A percentile compares a stretch with the other conserved stretches of the same genome.
Evolutionary conservation across 1,139 yeast genomes (phyloP).

Genomic region (Lodderomyces margitis): DNA sequence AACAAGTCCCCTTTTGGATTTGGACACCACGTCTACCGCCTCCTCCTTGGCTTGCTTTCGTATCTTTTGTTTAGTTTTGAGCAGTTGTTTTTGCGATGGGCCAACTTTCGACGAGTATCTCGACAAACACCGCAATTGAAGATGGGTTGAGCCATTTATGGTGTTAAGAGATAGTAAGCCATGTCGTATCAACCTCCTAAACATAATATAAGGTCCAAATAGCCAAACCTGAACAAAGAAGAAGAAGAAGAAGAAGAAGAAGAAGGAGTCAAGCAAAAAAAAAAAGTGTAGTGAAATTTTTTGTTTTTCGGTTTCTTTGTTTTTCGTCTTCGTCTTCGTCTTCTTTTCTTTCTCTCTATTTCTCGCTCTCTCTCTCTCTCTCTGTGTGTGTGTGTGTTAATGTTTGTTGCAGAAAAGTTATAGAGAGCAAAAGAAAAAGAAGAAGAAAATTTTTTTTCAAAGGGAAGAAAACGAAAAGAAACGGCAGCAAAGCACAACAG

Average conservation of each 20-base stretch:
- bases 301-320: too few species aligned
- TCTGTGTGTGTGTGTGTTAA: too few species aligned
- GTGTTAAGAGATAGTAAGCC: neutral
- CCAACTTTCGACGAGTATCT: conserved; percentile 6
- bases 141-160: neutral
- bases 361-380: too few species aligned
- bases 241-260: neutral
- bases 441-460: neutral
- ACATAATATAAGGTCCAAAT: neutral
- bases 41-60: neutral
- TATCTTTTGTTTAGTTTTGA: conserved; percentile 1
- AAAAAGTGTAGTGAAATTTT: too few species aligned
- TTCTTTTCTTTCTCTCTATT: too few species aligned
- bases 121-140: conserved; percentile 4
- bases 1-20: conserved; percentile 3
- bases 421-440: neutral
- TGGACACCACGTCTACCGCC: neutral
- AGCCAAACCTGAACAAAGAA: neutral
- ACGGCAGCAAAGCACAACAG: too few species aligned
- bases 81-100: neutral
- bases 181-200: neutral
- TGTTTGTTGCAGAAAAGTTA: neutral
- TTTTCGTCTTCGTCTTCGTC: too few species aligned
- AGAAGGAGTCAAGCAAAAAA: too few species aligned
- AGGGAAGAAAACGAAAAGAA: too few species aligned